Evolutionary conservation across 2,329 filamentous ascomycete genomes (phyloP).

Genomic region (Scedosporium aurantiacum): DNA sequence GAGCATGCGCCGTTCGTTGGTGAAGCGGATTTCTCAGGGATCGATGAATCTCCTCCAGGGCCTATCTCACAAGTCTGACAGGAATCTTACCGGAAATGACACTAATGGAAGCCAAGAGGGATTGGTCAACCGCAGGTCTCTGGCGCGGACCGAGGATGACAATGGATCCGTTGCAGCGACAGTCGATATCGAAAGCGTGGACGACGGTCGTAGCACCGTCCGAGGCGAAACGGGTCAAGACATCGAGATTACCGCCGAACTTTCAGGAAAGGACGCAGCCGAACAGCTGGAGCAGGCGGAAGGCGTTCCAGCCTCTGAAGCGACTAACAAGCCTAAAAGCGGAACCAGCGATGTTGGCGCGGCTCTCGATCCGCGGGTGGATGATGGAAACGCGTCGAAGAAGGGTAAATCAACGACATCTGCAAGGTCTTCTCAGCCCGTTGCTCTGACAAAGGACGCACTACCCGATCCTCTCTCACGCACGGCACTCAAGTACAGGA

Average conservation of each 20-base stretch:
- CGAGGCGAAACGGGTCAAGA: conserved; percentile 15
- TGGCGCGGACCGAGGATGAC: conserved; percentile 25
- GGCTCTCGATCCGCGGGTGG: neutral
- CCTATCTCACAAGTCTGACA: conserved; percentile 24
- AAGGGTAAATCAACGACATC: conserved; percentile 29
- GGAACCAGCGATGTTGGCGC: conserved; percentile 1
- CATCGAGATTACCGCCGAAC: conserved; percentile 29
- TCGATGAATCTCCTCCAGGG: conserved; percentile 34
- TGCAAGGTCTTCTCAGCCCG: conserved; percentile 28
- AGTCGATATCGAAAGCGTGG: conserved; percentile 39
- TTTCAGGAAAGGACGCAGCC: conserved; percentile 9
- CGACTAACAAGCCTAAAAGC: conserved; percentile 7
- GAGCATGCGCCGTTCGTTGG: conserved; percentile 26
- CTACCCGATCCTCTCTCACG: conserved; percentile 64
- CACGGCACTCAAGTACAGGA: conserved; percentile 72
- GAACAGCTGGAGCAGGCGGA: neutral
- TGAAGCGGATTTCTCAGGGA: conserved; percentile 36
- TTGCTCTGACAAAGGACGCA: conserved; percentile 45
- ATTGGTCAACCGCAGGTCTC: conserved; percentile 20
- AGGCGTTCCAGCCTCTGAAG: conserved; percentile 7
- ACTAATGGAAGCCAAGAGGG: conserved; percentile 31
- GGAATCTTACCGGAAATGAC: conserved; percentile 15
- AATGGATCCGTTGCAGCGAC: conserved; percentile 46
- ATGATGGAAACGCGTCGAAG: conserved; percentile 14
- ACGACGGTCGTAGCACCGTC: conserved; percentile 24